Evolutionary conservation across 306 rosid genomes (phyloP).

Genomic region (Medicago lupulina): DNA sequence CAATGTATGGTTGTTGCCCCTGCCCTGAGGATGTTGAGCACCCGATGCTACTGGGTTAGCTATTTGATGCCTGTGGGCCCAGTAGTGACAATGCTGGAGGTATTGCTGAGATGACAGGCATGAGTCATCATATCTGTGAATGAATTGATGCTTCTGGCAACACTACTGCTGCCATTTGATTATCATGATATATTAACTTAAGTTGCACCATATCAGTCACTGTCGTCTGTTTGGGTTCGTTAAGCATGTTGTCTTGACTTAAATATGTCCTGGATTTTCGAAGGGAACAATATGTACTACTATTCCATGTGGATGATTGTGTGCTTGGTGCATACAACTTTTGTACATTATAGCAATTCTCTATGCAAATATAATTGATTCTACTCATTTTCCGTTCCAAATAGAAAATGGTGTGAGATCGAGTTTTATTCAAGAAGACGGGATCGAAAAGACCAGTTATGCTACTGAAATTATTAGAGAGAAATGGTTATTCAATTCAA

Average conservation of each 20-base stretch:
- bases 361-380: too few relatives aligned
- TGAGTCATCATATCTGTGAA: slow-evolving; percentile 89
- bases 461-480: too few relatives aligned
- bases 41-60: slow-evolving; percentile 86
- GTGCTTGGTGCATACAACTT: too few relatives aligned
- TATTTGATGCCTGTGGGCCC: slow-evolving; percentile 84
- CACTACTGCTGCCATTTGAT: slow-evolving; percentile 76
- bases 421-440: too few relatives aligned
- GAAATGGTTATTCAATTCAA: too few relatives aligned
- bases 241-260: neutral
- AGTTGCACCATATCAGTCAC: neutral
- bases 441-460: too few relatives aligned
- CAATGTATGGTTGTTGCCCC: slow-evolving; percentile 86
- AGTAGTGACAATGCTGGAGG: slow-evolving; percentile 92
- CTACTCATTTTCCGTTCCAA: too few relatives aligned
- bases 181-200: neutral
- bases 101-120: slow-evolving; percentile 86
- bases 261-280: neutral
- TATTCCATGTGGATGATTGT: neutral
- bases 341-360: too few relatives aligned
- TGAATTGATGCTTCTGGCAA: slow-evolving; percentile 90
- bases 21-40: slow-evolving; percentile 84
- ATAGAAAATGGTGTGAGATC: too few relatives aligned
- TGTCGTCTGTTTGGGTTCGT: neutral
- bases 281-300: neutral